Base-by-base conservation (phyloP, 139 green algal genomes). In the Choricystis sp. region DNA sequence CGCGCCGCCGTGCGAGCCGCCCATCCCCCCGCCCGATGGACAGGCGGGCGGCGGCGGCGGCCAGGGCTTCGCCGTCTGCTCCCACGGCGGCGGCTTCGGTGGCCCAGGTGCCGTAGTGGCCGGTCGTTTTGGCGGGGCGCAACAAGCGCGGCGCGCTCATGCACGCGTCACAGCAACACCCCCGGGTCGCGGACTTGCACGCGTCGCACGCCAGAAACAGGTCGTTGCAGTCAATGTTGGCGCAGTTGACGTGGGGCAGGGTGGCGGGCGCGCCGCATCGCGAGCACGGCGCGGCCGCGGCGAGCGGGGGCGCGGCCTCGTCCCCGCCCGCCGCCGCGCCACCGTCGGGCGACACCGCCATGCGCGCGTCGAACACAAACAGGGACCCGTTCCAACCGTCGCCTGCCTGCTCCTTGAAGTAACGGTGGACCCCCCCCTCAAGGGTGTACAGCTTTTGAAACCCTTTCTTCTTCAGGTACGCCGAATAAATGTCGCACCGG, bases 401-500 rank as follows among this genome's bases (percentile, higher is more conserved):
- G 2, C 59, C 24, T 3, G 79, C 77, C 49, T 78, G 74, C 56
- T 89, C 68, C 27, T 64, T 59, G 30, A 86, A 57, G 71, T 91
- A 94, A 59, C 78, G 81, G 57, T 87, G 82, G 4, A 98, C 79
- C 31, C 92, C 92, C 9, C 85, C 87, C 62, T 98, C 83, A 25
- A 99, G 78, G 2, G 89, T 91, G 78, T 95, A 97, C 61, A 99
- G 77, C 62, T 97, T 94, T 56, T 78, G 81, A 74, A 83, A 96
- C 29, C 82, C 82, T 72, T 89, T 83, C 57, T 83, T 30, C 1
- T 79, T 77, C 28, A 99, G 80, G 61, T 94, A 80, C 1, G 93
- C 86, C 23, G 81, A 91, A 76, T 98, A 98, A 19, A 99, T 78
- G 74, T 99, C 93, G 77, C 93, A 99, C 49, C 93, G 89, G 68